Conservation (phyloP, 805 yeast species). For the Crinitomyces ghanaensis region DNA sequence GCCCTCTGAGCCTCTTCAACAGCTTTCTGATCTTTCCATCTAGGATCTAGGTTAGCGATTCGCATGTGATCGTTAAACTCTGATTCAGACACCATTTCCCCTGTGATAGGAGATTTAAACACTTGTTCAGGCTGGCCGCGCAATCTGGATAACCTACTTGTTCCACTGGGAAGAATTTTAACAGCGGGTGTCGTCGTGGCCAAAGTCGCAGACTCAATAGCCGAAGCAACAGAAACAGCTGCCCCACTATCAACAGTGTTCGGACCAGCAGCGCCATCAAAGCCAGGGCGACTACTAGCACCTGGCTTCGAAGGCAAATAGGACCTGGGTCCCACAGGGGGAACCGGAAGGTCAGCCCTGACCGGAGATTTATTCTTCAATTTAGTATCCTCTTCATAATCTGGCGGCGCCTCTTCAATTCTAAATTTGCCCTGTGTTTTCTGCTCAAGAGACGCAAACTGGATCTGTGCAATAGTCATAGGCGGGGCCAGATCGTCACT, state of each 20-base stretch:
- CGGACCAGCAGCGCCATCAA: no score
- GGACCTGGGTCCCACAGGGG: no score
- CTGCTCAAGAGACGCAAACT: conserved; percentile 48
- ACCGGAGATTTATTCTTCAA: no score
- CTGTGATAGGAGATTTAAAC: conserved; percentile 73
- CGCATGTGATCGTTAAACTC: conserved; percentile 57
- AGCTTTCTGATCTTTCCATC: conserved; percentile 54
- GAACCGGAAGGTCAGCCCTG: no score
- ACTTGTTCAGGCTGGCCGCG: conserved; percentile 22
- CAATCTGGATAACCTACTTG: conserved; percentile 39
- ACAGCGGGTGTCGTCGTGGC: conserved; percentile 23
- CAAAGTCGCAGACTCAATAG: background rate
- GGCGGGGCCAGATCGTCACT: conserved; percentile 43
- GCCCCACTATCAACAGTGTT: background rate
- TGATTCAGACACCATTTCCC: conserved; percentile 54
- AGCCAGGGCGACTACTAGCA: no score
- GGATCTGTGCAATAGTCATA: conserved; percentile 43
- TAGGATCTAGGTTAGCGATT: conserved; percentile 63
- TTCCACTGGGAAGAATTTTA: conserved; percentile 63
- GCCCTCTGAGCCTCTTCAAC: conserved; percentile 23
- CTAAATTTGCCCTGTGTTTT: conserved; percentile 30
- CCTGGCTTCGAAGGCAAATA: no score
- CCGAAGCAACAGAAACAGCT: conserved; percentile 1
- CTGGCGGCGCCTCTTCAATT: conserved; percentile 35
- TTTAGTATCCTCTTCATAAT: conserved; percentile 24